phyloP scores from a whole-genome alignment of 306 rosid species.

The Inga laurina region DNA sequence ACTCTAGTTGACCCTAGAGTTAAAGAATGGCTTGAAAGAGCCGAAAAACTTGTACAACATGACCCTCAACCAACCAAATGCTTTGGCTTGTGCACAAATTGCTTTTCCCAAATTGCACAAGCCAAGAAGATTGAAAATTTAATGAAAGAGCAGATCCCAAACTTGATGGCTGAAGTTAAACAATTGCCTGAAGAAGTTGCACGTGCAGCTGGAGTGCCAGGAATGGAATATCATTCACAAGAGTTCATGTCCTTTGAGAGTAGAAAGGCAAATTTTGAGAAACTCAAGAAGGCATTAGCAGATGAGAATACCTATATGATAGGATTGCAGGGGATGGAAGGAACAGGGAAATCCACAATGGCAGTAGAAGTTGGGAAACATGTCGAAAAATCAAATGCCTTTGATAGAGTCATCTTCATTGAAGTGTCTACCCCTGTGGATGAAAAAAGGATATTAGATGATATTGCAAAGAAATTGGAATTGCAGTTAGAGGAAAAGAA shows the following conservation, averaged over 20 bases:
- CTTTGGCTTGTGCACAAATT: slow-evolving; percentile 3
- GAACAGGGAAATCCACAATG: slow-evolving; percentile 1
- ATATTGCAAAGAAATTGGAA: background rate
- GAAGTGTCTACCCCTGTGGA: background rate
- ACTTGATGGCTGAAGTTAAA: no score
- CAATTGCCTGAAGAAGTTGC: background rate
- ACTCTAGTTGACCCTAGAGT: fast-evolving
- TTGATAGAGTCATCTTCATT: slow-evolving; percentile 22
- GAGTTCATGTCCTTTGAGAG: no score
- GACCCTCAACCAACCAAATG: background rate
- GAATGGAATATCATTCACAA: no score
- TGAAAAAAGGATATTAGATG: slow-evolving; percentile 3
- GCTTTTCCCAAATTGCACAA: background rate
- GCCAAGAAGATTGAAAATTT: background rate
- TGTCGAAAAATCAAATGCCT: background rate
- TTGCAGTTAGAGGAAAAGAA: background rate
- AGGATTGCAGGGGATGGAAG: background rate
- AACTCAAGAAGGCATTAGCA: no score
- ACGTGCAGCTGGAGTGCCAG: no score
- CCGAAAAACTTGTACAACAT: background rate
- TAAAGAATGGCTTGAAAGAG: background rate
- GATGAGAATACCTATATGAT: no score
- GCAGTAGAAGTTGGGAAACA: background rate
- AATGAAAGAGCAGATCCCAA: background rate
- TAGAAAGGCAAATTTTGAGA: no score